Evolutionary conservation across 495 filamentous ascomycete species (phyloP).

Genomic region (Podospora tetraspora): DNA sequence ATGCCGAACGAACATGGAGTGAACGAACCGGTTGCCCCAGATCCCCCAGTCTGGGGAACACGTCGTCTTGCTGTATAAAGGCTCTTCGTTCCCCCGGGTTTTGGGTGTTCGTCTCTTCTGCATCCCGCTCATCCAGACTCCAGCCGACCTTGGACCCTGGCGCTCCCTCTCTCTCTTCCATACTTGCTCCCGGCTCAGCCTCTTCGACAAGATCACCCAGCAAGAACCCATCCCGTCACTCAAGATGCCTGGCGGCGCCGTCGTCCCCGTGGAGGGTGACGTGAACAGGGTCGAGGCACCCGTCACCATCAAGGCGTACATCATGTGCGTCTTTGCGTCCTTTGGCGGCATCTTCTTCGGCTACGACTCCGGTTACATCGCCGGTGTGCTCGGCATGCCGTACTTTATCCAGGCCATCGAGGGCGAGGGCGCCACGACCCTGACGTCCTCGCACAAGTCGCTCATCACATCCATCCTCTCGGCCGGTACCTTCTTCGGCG

Average conservation of each 20-base stretch:
- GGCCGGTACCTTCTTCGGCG: conserved; percentile 59
- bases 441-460: conserved; percentile 44
- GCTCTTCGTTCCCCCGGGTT: background rate
- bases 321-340: conserved; percentile 62
- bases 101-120: background rate
- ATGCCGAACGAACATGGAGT: background rate
- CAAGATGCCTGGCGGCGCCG: conserved; percentile 21
- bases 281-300: conserved; percentile 53
- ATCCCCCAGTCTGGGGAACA: conserved; percentile 11
- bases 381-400: conserved; percentile 53
- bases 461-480: conserved; percentile 67
- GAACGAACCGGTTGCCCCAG: background rate
- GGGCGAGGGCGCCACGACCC: conserved; percentile 31
- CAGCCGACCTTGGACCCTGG: background rate
- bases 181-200: background rate
- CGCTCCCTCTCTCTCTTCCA: conserved; percentile 1
- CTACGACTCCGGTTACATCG: conserved; percentile 61
- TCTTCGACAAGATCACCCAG: background rate
- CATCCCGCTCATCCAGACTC: background rate
- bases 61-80: background rate
- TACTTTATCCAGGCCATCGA: conserved; percentile 46
- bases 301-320: conserved; percentile 58
- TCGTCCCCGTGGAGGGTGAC: conserved; percentile 26
- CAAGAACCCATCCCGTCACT: background rate
- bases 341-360: conserved; percentile 66